Percentiles rank a stretch among this genome's conserved stretches.
phyloP scores from a whole-genome alignment of 768 basidiomycete genomes.

The Hygrocybe coccinea region DNA sequence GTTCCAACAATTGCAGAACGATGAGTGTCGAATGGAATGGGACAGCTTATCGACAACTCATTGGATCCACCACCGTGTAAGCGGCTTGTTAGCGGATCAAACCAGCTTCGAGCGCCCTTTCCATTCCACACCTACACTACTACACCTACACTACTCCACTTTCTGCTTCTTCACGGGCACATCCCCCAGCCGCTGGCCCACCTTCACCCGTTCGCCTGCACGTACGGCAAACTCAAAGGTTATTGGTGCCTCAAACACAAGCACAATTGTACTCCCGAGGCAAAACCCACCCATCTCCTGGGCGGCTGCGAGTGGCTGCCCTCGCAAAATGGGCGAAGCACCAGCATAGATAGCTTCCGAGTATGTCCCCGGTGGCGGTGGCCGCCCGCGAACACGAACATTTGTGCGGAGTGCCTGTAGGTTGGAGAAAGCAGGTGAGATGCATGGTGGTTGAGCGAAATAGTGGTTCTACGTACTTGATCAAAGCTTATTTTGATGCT shows the following conservation, averaged over 20 bases:
- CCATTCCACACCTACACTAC: too few relatives aligned
- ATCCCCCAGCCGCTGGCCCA: conserved; percentile 79
- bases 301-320: conserved; percentile 80
- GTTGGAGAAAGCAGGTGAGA: neutral
- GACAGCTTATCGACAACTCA: too few relatives aligned
- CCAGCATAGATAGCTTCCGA: conserved; percentile 86
- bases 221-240: conserved; percentile 74
- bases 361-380: conserved; percentile 79
- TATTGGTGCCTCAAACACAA: conserved; percentile 92
- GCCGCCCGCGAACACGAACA: conserved; percentile 64
- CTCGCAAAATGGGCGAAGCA: conserved; percentile 77
- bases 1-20: too few relatives aligned
- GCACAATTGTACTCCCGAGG: conserved; percentile 90
- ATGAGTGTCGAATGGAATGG: too few relatives aligned
- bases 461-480: conserved; percentile 40
- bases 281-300: conserved; percentile 99
- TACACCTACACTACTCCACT: neutral
- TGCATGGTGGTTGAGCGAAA: conserved; percentile 5
- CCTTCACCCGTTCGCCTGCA: conserved; percentile 79
- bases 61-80: too few relatives aligned
- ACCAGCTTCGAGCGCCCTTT: too few relatives aligned
- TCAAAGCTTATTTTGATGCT: conserved; percentile 97
- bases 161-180: conserved; percentile 20
- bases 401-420: conserved; percentile 85
- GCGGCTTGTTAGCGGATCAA: too few relatives aligned